phyloP scores from a whole-genome alignment of 306 rosid genomes.

The Begonia loranthoides region DNA sequence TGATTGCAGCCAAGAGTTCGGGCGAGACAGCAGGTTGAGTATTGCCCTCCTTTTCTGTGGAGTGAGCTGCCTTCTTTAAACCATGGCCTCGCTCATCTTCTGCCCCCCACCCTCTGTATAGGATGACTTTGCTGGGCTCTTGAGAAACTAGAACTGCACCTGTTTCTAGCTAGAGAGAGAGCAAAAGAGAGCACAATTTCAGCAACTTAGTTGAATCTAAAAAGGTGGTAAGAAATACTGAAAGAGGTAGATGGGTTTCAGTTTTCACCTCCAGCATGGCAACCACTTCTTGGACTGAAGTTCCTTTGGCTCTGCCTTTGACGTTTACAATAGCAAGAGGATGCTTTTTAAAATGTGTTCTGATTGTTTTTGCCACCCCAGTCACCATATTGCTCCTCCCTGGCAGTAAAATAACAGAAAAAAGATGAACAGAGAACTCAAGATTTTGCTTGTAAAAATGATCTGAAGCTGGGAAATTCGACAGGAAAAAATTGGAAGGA shows the following conservation, averaged over 20 bases:
- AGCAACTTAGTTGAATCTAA: neutral
- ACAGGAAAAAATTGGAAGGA: too few species aligned
- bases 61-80: conserved; percentile 11
- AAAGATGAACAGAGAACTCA: conserved; percentile 4
- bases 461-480: too few species aligned
- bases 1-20: conserved; percentile 77
- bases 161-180: conserved; percentile 48
- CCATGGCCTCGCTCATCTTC: conserved; percentile 18
- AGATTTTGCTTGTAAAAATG: too few species aligned
- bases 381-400: conserved; percentile 67
- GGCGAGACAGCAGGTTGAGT: conserved; percentile 36
- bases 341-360: conserved; percentile 44
- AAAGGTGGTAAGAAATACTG: too few species aligned
- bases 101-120: conserved; percentile 88
- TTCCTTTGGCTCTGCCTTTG: conserved; percentile 86
- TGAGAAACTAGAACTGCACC: conserved; percentile 79
- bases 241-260: conserved; percentile 1
- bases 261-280: conserved; percentile 59
- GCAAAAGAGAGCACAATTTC: neutral
- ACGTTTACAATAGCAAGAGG: conserved; percentile 79
- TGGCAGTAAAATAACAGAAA: conserved; percentile 13
- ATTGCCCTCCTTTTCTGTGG: conserved; percentile 9
- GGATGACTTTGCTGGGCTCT: conserved; percentile 74
- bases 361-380: conserved; percentile 70
- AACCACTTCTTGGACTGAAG: conserved; percentile 75